These are phyloP conservation scores for Farysia itapuensis DNA, from an alignment of 1,284 basidiomycete genomes.

Conservation along the genomic window DNA sequence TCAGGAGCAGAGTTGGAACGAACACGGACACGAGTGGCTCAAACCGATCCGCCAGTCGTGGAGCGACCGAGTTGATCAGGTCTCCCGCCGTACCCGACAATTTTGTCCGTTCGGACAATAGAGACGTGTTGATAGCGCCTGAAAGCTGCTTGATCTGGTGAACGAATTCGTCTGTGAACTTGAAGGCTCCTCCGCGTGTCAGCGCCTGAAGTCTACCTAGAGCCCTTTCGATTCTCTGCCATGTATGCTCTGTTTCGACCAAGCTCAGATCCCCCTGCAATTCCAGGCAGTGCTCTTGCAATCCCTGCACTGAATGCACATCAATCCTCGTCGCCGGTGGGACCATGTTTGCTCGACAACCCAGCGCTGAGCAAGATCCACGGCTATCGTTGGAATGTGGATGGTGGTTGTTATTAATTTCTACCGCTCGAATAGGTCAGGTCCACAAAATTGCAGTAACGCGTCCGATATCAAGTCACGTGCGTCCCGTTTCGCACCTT, in stretches of 20 bases:
- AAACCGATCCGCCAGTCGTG: slow-evolving; percentile 61
- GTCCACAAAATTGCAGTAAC: no score
- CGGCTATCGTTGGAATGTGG: no score
- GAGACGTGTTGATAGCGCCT: slow-evolving; percentile 35
- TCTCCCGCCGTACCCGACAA: slow-evolving; percentile 63
- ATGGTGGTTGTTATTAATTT: no score
- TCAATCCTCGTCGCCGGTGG: slow-evolving; percentile 19
- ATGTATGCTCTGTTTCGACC: slow-evolving; percentile 52
- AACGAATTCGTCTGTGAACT: slow-evolving; percentile 36
- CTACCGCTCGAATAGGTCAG: no score
- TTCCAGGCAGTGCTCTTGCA: slow-evolving; percentile 12
- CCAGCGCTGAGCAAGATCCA: no score
- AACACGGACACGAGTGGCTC: slow-evolving; percentile 61
- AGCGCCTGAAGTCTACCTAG: slow-evolving; percentile 40
- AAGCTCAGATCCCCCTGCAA: slow-evolving; percentile 13
- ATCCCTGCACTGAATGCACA: slow-evolving; percentile 3
- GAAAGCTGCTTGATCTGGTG: slow-evolving; percentile 29
- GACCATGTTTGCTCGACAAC: no score
- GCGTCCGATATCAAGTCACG: no score
- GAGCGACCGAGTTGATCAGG: slow-evolving; percentile 63
- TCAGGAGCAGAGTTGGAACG: slow-evolving; percentile 61
- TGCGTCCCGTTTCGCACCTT: no score
- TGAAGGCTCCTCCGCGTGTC: slow-evolving; percentile 49
- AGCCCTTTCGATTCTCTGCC: slow-evolving; percentile 46
- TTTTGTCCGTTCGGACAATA: slow-evolving; percentile 63